Base-by-base conservation (phyloP, 2,329 filamentous ascomycete species). In the Triangularia verruculosa region DNA sequence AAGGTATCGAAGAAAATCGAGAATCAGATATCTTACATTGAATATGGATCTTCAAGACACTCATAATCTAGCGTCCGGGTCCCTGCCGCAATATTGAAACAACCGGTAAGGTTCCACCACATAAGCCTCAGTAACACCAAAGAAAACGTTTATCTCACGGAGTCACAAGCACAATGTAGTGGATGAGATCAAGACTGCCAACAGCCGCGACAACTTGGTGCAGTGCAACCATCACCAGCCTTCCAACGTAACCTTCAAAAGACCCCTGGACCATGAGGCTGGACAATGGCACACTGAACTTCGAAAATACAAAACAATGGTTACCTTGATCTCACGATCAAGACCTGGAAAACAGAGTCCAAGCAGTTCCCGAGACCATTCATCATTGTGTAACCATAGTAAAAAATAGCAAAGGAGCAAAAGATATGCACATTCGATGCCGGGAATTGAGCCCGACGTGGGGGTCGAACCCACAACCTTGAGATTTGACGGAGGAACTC, bases 401-500 rank as follows among this genome's bases (percentile, higher is more conserved):
- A 32, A 20, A 24, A 24, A 17, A 39, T 24, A 15, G 2, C 4
- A 13, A 22, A 39, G 28, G 47, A 25, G n/a, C 43, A 58, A 43
- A 43, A 58, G 13, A 27, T n/a, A 47, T 47, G 39, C 39, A 47
- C n/a, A 47, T 47, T 58, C 32, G 56, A 58, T 43, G 56, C 34
- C 56, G 56, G 56, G 56, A 58, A 47, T 58, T 58, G 56, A 58
- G 56, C 56, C 56, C 56, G 56, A 58, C 56, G 56, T 58, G 56
- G 56, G 56, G 56, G 56, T 58, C 56, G 56, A 58, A 58, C 56
- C 56, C 56, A 58, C 56, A 58, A 58, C 56, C 56, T 58, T 58
- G 56, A 58, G 56, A 58, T 58, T 68, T 58, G 47, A 58, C 25
- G 43, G 61, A 51, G 57, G 43, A 61, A 62, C 27, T 63, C 56